Base-by-base conservation (phyloP, 164 flowering plant genomes). In the Vitis rupestris region DNA sequence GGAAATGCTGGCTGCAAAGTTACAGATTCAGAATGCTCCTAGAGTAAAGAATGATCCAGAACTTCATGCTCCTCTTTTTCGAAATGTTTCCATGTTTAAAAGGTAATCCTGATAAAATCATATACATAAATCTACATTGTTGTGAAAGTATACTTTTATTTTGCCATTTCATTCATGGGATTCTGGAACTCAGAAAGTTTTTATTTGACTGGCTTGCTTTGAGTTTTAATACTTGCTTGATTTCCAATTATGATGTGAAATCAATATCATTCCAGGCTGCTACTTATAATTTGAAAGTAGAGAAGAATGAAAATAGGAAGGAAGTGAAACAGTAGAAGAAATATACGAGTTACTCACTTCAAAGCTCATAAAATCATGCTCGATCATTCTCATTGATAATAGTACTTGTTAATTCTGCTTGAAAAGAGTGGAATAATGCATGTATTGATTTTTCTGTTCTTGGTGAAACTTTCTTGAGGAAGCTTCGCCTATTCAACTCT, bases 41-140 rank as follows among this genome's bases (percentile, higher is more conserved):
- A 16, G 61, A n/a, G 53, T 64, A 44, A 64, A 29, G 51, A 69
- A 70, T 63, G 86, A 83, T 63, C 76, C 12, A 73, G 81, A 83
- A 65, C 86, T 87, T 61, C 76, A 83, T 72, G 77, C 90, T 70
- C 79, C 85, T 62, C 74, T 85, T 11, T 87, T 80, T 64, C 83
- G 88, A 15, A 87, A 87, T 65, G 72, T 87, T 64, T 87, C 90
- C 71, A 82, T 66, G 72, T 87, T 86, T 74, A 84, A 80, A 80
- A 81, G 84, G 90, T 83, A 71, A 71, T 59, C 9, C 52, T 52
- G 37, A 50, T 44, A 51, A 9, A n/a, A 53, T 53, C n/a, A n/a
- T 13, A 13, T 63, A 10, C 29, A 61, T 61, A 23, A 53, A 63
- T 53, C 14, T 53, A 53, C 15, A 53, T 10, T 50, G 50, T 9